phyloP scores from a whole-genome alignment of 345 rosid species.

The Camelina hispida region DNA sequence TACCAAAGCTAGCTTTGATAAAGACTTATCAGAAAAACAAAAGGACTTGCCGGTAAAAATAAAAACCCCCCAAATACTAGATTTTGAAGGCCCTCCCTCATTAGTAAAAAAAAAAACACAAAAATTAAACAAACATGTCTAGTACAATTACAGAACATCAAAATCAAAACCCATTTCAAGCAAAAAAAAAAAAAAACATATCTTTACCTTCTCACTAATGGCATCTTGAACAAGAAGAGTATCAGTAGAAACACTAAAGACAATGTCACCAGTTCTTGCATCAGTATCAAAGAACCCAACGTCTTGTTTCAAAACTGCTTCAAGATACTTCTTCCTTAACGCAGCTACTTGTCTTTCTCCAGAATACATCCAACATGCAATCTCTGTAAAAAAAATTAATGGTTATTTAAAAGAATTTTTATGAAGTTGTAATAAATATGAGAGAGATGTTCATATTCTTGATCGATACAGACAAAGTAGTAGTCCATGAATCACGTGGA shows the following conservation, averaged over 20 bases:
- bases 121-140: background rate
- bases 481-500: conserved; percentile 65
- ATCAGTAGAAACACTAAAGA: conserved; percentile 97
- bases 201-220: conserved; percentile 89
- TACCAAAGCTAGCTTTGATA: conserved; percentile 2
- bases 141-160: conserved; percentile 25
- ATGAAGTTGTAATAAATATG: conserved; percentile 34
- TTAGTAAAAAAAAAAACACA: background rate
- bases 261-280: conserved; percentile 98
- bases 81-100: background rate
- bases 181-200: no score
- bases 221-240: conserved; percentile 99
- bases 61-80: conserved; percentile 23
- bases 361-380: conserved; percentile 97
- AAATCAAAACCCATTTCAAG: background rate
- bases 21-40: conserved; percentile 37
- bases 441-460: conserved; percentile 41
- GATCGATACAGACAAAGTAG: conserved; percentile 45
- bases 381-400: conserved; percentile 55
- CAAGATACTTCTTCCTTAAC: conserved; percentile 89
- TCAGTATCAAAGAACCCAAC: conserved; percentile 99
- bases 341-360: conserved; percentile 97
- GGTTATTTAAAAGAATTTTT: background rate
- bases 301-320: conserved; percentile 95
- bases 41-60: conserved; percentile 54